Evolutionary conservation across 2,329 filamentous ascomycete genomes (phyloP).

Genomic region (Aspergillus felis): DNA sequence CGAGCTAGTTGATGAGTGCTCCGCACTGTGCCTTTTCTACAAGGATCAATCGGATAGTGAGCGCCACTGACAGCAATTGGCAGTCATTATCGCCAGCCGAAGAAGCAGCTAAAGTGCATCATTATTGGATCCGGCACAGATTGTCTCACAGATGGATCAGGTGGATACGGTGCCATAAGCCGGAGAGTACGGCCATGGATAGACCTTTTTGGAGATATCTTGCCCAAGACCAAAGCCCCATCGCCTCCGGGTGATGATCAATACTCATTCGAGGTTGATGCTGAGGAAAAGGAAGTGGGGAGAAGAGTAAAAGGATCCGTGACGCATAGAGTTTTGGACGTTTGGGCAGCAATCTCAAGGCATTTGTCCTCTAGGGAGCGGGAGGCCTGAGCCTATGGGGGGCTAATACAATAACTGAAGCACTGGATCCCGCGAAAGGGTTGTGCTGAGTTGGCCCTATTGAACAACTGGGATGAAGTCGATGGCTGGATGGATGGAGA

Average conservation of each 20-base stretch:
- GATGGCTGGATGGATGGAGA: background rate
- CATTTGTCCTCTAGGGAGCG: slow-evolving; percentile 15
- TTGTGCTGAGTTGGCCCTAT: background rate
- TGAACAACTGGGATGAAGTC: background rate
- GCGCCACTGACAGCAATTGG: slow-evolving; percentile 6
- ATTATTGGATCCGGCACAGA: background rate
- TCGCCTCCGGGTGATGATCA: background rate
- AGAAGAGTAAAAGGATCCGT: background rate
- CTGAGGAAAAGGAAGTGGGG: background rate
- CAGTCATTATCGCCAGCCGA: slow-evolving; percentile 8
- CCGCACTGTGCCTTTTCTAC: slow-evolving; percentile 8
- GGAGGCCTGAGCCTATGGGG: slow-evolving; percentile 10
- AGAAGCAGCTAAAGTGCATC: background rate
- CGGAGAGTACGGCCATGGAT: background rate
- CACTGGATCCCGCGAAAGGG: background rate
- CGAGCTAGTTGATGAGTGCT: background rate
- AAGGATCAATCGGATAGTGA: slow-evolving; percentile 5
- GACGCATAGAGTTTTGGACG: background rate
- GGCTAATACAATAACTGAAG: slow-evolving; percentile 4
- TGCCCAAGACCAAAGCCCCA: background rate
- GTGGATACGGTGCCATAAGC: background rate
- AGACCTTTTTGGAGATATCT: background rate
- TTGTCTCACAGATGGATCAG: background rate
- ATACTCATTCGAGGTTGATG: background rate
- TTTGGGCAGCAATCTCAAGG: slow-evolving; percentile 8